These are phyloP conservation scores for Ostreobium quekettii DNA, from an alignment of 139 green algal species.

Conservation along the genomic window DNA sequence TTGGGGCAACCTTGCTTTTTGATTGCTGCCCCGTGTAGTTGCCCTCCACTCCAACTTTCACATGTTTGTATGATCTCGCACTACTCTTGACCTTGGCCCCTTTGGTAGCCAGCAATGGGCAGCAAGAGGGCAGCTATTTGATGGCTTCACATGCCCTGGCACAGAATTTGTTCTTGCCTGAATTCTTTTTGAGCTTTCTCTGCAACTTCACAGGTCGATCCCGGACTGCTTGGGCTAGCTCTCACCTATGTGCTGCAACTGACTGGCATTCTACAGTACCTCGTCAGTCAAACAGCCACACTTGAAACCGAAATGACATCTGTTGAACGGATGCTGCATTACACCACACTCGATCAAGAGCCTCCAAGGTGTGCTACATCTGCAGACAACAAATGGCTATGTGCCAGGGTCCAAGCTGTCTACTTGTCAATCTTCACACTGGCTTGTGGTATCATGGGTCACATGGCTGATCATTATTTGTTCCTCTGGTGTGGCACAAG, in stretches of 20 bases:
- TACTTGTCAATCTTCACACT: too few relatives aligned
- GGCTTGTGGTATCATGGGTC: too few relatives aligned
- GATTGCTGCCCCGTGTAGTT: not conserved
- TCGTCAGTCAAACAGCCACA: slow-evolving; percentile 39
- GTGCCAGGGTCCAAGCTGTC: too few relatives aligned
- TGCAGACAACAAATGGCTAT: too few relatives aligned
- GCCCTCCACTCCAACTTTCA: not conserved
- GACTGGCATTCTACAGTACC: slow-evolving; percentile 57
- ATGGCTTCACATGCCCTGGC: too few relatives aligned
- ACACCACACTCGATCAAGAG: slow-evolving; percentile 61
- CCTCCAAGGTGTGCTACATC: too few relatives aligned
- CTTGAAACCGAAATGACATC: slow-evolving; percentile 78
- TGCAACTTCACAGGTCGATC: slow-evolving; percentile 2
- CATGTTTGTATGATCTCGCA: not conserved
- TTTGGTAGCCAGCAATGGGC: not conserved
- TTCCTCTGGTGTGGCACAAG: too few relatives aligned
- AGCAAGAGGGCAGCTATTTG: too few relatives aligned
- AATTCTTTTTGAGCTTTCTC: not conserved
- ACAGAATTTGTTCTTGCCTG: not conserved
- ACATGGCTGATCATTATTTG: too few relatives aligned
- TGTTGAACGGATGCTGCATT: slow-evolving; percentile 76
- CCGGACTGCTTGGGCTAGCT: slow-evolving; percentile 51
- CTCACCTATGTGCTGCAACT: slow-evolving; percentile 67
- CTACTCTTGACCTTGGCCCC: not conserved
- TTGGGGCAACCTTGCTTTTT: too few relatives aligned